Conservation (phyloP, 2,329 filamentous ascomycete genomes). For the Orbilia blumenaviensis region DNA sequence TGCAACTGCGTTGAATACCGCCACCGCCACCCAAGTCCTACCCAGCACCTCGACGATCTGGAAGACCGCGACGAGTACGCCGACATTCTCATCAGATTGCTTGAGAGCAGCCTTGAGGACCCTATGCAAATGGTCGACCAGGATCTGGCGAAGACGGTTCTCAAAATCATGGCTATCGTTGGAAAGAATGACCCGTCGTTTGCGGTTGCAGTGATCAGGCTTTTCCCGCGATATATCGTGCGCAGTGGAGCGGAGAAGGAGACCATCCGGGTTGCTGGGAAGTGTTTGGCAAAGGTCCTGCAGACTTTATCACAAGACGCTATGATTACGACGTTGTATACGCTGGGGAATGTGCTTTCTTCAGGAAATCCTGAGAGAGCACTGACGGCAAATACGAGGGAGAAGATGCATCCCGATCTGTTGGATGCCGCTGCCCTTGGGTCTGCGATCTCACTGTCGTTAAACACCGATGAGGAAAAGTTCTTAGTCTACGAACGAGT, state of each 20-base stretch:
- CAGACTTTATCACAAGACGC: conserved; percentile 87
- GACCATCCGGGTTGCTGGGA: conserved; percentile 80
- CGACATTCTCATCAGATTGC: conserved; percentile 81
- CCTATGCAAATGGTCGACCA: conserved; percentile 82
- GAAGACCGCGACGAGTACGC: conserved; percentile 62
- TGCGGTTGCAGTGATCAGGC: conserved; percentile 78
- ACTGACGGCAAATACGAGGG: conserved; percentile 62
- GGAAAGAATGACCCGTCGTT: conserved; percentile 77
- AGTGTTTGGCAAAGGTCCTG: conserved; percentile 82
- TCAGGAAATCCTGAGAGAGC: conserved; percentile 69
- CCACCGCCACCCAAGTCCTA: conserved; percentile 69
- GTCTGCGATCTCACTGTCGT: conserved; percentile 80
- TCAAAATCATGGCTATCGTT: conserved; percentile 83
- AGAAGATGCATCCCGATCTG: conserved; percentile 57
- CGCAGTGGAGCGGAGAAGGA: conserved; percentile 76
- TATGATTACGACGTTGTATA: conserved; percentile 93
- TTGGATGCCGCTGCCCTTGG: conserved; percentile 65
- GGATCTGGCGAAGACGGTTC: conserved; percentile 76
- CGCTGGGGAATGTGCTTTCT: conserved; percentile 92
- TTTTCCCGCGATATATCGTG: conserved; percentile 86
- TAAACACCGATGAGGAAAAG: conserved; percentile 80
- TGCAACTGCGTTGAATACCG: conserved; percentile 85
- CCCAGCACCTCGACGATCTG: conserved; percentile 14
- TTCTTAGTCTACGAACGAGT: conserved; percentile 82
- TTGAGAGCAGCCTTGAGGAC: conserved; percentile 83